Percentiles rank a stretch among this genome's conserved stretches.
These are phyloP conservation scores for Eutrema salsugineum DNA, from an alignment of 441 rosid genomes.

Conservation along the genomic window DNA sequence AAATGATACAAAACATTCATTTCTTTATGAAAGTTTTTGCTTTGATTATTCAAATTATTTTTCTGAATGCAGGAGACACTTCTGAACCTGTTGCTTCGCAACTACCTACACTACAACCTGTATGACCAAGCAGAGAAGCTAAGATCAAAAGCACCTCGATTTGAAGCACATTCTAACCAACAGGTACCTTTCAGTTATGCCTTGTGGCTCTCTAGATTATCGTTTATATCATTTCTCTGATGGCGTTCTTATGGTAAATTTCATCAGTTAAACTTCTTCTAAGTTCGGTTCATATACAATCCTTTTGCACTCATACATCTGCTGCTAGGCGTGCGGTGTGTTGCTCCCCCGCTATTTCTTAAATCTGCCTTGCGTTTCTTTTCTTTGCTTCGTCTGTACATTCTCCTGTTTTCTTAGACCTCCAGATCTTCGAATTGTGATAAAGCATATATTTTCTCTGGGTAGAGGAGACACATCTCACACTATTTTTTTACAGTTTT, in stretches of 20 bases:
- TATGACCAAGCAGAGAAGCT: conserved; percentile 68
- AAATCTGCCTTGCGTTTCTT: not conserved
- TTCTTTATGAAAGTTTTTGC: not conserved
- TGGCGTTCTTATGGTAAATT: not conserved
- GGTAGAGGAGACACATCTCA: not conserved
- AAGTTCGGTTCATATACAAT: not conserved
- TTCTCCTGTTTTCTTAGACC: not conserved
- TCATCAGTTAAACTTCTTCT: not conserved
- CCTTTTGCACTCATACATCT: not conserved
- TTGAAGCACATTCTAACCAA: conserved; percentile 64
- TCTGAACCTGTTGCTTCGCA: conserved; percentile 52
- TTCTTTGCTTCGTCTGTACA: not conserved
- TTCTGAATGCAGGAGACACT: conserved; percentile 52
- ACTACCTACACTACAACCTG: conserved; percentile 54
- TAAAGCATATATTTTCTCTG: not conserved
- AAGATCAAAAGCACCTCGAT: conserved; percentile 60
- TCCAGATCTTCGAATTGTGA: not conserved
- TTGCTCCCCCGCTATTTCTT: not conserved
- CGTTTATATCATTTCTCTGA: not conserved
- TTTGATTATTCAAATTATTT: not conserved
- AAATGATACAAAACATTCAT: not conserved
- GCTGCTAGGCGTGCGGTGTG: not conserved
- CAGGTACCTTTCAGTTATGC: conserved; percentile 35
- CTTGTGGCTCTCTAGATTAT: not conserved
- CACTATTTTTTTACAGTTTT: conserved; percentile 40